Base-by-base conservation (phyloP, 2,329 filamentous ascomycete species). In the Calycina herbarum region DNA sequence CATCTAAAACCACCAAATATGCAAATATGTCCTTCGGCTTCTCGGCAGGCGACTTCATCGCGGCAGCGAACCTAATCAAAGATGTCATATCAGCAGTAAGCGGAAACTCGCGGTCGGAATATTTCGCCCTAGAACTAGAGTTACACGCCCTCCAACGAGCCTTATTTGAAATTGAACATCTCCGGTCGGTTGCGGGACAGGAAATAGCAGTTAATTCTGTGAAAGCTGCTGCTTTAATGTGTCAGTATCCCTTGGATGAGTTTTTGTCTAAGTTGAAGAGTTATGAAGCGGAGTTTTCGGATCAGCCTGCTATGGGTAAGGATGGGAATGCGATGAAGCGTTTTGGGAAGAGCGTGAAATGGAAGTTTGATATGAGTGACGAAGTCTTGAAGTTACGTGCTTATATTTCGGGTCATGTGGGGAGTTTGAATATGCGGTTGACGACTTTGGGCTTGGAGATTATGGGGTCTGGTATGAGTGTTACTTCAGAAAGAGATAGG, bases 401-500 rank as follows among this genome's bases (percentile, higher is more conserved):
- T 1, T 71, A 71, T 57, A 31, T 70, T 1, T 27, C 61, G 8
- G 66, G 54, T 10, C 67, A 71, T 57, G 58, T 70, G 13, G 69
- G 67, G 5, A 66, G 60, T 60, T 60, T 72, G 48, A 72, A 71
- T 60, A 68, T 72, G 69, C 48, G 70, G 45, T 59, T 71, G 62
- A 59, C 42, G 6, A 71, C 69, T 27, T 56, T 62, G 27, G 62
- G 60, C 40, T 27, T 71, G 67, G 40, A 42, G 13, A 42, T 42
- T 42, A 17, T n/a, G 17, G 6, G 13, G 17, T 15, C 40, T 17
- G 13, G 4, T 42, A 17, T 17, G 40, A 13, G 3, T 42, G 40
- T 6, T 17, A 13, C 40, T 17, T 42, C 40, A 42, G 17, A n/a
- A 4, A 42, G 40, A 42, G 40, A 42, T 2, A 13, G 17, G 13